Conservation (phyloP, 2,329 filamentous ascomycete species). For the Colletotrichum sp. region DNA sequence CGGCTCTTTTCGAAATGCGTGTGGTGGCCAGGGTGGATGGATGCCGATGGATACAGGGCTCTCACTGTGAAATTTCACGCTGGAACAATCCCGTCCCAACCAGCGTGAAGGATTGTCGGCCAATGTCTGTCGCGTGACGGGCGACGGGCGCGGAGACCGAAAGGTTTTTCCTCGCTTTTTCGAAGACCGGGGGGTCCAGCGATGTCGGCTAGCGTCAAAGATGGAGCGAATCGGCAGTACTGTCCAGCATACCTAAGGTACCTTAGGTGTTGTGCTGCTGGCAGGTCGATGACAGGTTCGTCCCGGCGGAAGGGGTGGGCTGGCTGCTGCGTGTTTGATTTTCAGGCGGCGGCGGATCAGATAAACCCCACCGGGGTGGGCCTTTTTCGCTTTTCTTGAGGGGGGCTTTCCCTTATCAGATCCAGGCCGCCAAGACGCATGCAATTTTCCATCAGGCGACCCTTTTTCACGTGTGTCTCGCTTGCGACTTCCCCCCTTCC, state of each 20-base stretch:
- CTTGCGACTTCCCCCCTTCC: not conserved
- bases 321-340: not conserved
- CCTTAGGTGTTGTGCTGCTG: not conserved
- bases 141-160: not conserved
- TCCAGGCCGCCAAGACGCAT: not conserved
- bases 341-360: not conserved
- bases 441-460: slow-evolving; percentile 17
- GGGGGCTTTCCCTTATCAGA: slow-evolving; percentile 19
- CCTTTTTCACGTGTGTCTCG: slow-evolving; percentile 9
- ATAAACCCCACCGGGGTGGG: not conserved
- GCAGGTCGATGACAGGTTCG: not conserved
- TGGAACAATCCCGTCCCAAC: not conserved
- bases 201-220: not conserved
- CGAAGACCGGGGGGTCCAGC: not conserved
- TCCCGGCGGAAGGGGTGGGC: not conserved
- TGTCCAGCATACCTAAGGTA: not conserved
- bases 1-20: not conserved
- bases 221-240: not conserved
- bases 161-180: not conserved
- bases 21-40: not conserved
- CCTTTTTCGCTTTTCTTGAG: not conserved
- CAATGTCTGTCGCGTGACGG: not conserved
- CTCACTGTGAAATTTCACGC: not conserved
- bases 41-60: not conserved
- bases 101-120: not conserved